Evolutionary conservation across 805 yeast genomes (phyloP), one percentile per base, ranked within the genome.

Genomic region (Millerago galiae): DNA sequence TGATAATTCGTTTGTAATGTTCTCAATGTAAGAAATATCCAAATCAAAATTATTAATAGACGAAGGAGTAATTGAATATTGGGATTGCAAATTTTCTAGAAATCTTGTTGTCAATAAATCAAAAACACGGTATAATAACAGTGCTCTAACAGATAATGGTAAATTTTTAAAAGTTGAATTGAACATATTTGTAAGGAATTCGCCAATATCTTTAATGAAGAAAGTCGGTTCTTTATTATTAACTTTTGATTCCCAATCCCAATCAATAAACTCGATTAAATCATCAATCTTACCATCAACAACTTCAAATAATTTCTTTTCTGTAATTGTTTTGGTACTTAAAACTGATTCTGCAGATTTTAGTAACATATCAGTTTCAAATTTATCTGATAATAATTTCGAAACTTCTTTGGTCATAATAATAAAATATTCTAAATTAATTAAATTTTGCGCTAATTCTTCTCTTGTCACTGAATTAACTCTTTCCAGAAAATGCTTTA

Each of bases 361-460:
- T n/a, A 77, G 58, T 42, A 68, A 60, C 53, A 74, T 58, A 45
- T 66, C 55, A 43, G 72, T 58, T 41, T 63, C 62, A 46, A 72
- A 72, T 24, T 38, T 59, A 51, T 34, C 55, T 54, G 50, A 64
- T 45, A 48, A 58, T 44, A 45, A 59, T 52, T 45, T 71, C 57
- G 59, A 61, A 38, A 91, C 70, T 58, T 83, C 89, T 40, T 70
- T 68, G 9, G 90, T 75, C 43, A 95, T 87, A 52, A 72, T 78
- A 34, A 85, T 72, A 60, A 90, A 91, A 59, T 85, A 87, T 58
- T 91, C 96, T 54, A 91, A 67, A 59, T 93, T 89, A 44, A 93
- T 83, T 51, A 86, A 71, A 51, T 87, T 86, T 66, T 93, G 98
- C 0, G 96, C 83, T 24, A 88, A 75, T 51, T 88, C 90, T 61